Percentiles rank a stretch among this genome's conserved stretches.
phyloP scores from a whole-genome alignment of 208 protist genomes.

The Wallacemonas collosoma region DNA sequence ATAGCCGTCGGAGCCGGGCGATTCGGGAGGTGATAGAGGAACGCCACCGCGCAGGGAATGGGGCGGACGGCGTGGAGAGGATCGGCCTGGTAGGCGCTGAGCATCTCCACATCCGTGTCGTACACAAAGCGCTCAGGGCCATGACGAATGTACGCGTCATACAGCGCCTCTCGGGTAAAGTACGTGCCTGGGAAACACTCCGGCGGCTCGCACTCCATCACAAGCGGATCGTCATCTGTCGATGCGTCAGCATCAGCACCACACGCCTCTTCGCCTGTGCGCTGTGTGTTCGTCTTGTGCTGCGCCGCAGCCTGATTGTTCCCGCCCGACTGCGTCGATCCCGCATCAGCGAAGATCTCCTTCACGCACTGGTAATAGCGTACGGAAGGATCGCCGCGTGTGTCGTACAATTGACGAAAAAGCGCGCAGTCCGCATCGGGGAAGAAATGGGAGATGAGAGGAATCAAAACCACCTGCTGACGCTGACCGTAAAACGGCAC shows the following conservation, averaged over 20 bases:
- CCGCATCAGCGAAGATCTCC: slow-evolving; percentile 17
- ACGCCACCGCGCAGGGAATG: slow-evolving; percentile 65
- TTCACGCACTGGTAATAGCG: slow-evolving; percentile 60
- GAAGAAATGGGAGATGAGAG: slow-evolving; percentile 58
- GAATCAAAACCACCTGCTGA: slow-evolving; percentile 55
- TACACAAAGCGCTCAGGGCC: slow-evolving; percentile 30
- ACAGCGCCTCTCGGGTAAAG: slow-evolving; percentile 39
- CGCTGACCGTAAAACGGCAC: slow-evolving; percentile 49
- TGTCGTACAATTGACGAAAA: slow-evolving; percentile 61
- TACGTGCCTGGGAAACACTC: slow-evolving; percentile 33
- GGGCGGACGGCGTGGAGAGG: slow-evolving; percentile 29
- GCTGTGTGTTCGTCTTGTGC: too few relatives aligned
- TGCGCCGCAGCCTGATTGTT: too few relatives aligned
- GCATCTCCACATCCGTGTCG: slow-evolving; percentile 44
- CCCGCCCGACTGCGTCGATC: neutral
- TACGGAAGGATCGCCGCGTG: slow-evolving; percentile 57
- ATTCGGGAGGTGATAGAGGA: slow-evolving; percentile 33
- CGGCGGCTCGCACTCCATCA: slow-evolving; percentile 28
- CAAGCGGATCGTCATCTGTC: neutral
- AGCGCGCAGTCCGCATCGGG: slow-evolving; percentile 47
- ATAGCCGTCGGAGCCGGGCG: neutral
- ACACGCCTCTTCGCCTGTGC: too few relatives aligned
- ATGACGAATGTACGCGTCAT: slow-evolving; percentile 36
- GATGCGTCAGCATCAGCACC: neutral
- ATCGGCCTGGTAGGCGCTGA: slow-evolving; percentile 23